phyloP scores from a whole-genome alignment of 805 yeast genomes.

The Ogataea methanolica region DNA sequence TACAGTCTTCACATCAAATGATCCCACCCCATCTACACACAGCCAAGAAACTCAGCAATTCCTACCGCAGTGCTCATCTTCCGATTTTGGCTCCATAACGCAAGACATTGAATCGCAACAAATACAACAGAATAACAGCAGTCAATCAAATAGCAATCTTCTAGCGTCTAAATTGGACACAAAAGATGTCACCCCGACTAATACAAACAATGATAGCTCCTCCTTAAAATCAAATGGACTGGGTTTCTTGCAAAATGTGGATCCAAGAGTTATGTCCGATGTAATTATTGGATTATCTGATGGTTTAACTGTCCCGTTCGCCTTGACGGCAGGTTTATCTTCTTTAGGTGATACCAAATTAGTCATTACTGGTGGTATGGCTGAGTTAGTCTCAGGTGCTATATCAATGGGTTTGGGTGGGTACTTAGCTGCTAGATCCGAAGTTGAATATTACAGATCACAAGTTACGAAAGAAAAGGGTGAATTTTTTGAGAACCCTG shows the following conservation, averaged over 20 bases:
- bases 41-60: neutral
- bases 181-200: neutral
- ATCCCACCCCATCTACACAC: neutral
- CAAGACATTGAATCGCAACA: slow-evolving; percentile 6
- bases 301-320: slow-evolving; percentile 98
- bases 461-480: slow-evolving; percentile 70
- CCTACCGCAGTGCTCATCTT: neutral
- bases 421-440: slow-evolving; percentile 89
- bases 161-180: neutral
- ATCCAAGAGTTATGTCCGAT: slow-evolving; percentile 93
- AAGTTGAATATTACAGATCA: slow-evolving; percentile 66
- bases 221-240: neutral
- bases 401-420: slow-evolving; percentile 99
- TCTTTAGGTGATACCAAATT: slow-evolving; percentile 84
- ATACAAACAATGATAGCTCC: neutral
- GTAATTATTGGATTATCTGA: slow-evolving; percentile 90
- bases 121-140: slow-evolving; percentile 1
- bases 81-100: slow-evolving; percentile 10
- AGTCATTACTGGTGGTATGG: slow-evolving; percentile 97
- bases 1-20: neutral
- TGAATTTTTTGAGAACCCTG: slow-evolving; percentile 60
- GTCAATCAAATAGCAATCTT: neutral
- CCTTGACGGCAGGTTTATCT: slow-evolving; percentile 92
- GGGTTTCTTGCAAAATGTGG: slow-evolving; percentile 48
- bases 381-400: slow-evolving; percentile 95